phyloP scores from a whole-genome alignment of 1,284 basidiomycete species.

The Hymenochaete sp. region DNA sequence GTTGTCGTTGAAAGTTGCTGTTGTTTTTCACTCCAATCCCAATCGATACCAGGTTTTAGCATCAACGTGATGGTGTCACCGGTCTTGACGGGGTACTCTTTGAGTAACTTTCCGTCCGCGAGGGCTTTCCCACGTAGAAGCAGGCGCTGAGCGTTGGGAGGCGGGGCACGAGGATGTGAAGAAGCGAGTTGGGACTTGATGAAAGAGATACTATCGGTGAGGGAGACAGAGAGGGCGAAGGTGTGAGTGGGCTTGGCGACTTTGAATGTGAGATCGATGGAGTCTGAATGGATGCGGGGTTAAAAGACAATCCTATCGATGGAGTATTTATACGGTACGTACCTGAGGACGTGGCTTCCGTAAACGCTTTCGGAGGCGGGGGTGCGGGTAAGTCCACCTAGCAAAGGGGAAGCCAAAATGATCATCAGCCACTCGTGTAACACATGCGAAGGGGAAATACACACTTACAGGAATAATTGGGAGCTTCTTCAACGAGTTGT shows the following conservation, averaged over 20 bases:
- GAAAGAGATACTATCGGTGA: conserved; percentile 69
- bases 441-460: background rate
- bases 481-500: conserved; percentile 65
- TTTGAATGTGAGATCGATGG: conserved; percentile 75
- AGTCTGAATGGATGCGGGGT: conserved; percentile 28
- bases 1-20: background rate
- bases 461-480: conserved; percentile 58
- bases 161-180: conserved; percentile 49
- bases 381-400: conserved; percentile 52
- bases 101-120: conserved; percentile 75
- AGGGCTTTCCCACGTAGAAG: conserved; percentile 90
- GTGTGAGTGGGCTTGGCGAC: conserved; percentile 79
- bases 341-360: conserved; percentile 31
- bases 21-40: conserved; percentile 57
- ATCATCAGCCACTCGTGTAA: conserved; percentile 3
- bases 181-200: conserved; percentile 69
- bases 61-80: conserved; percentile 78
- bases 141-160: conserved; percentile 70
- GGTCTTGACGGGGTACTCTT: conserved; percentile 78
- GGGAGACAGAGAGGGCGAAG: conserved; percentile 57
- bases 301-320: background rate
- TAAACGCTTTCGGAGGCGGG: conserved; percentile 38
- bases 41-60: conserved; percentile 66
- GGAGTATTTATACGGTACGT: conserved; percentile 4
- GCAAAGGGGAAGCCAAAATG: background rate